Evolutionary conservation across 106 monocot genomes (phyloP), one percentile per base, ranked within the genome.

Genomic region (Amphibolis antarctica): DNA sequence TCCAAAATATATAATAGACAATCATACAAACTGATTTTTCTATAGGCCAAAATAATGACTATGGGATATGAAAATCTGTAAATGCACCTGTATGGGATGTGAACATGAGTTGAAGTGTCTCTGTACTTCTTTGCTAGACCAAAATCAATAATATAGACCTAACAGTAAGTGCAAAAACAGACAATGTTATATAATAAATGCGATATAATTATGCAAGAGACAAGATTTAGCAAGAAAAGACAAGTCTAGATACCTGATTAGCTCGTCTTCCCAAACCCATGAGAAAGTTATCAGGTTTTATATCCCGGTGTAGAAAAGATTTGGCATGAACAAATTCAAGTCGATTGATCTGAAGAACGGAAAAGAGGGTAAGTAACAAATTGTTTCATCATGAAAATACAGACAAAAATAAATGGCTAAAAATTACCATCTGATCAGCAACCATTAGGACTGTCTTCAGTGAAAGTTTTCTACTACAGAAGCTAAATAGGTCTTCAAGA

Each of bases 91-190:
- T 93, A 93, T 55, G 96, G 79, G 62, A 84, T 88, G 71, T 76
- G 76, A 42, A 88, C 80, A 9, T 78, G 80, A 60, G 80, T 82
- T 36, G 82, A 82, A 10, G 60, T 66, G 23, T 96, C 94, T 1
- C 89, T 69, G 47, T 98, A 98, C 75, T 82, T 90, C 82, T 98
- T 98, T 57, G 96, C 86, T 77, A 98, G 90, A 28, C 96, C 96
- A 82, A 98, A 98, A 79, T 89, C 94, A 56, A 96, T 96, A 48
- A 96, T 77, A 57, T 89, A 96, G 12, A 96, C 94, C 94, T 96
- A 62, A 25, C 55, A 1, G 62, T 18, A 31, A 57, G 53, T 13
- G 26, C 45, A 55, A 46, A 59, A 55, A 28, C 45, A 30, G 17
- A 52, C 9, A 65, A 29, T n/a, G 18, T 0, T n/a, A 19, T n/a